Percentiles rank a stretch among this genome's conserved stretches.
These are phyloP conservation scores for Hypoxylon perforatum DNA, from an alignment of 495 filamentous ascomycete species.

Conservation along the genomic window DNA sequence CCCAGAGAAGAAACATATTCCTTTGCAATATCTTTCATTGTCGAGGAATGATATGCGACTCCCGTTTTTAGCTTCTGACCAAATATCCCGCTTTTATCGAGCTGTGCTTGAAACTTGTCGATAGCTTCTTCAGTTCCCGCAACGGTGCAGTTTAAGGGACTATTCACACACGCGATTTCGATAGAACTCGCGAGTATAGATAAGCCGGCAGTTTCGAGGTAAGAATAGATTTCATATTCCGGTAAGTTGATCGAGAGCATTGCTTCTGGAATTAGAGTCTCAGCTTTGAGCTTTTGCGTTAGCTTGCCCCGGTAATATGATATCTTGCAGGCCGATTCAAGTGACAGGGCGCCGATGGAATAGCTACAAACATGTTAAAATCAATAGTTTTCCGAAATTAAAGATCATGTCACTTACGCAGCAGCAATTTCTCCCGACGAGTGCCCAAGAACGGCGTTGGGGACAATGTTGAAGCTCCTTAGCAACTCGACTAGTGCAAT, in stretches of 20 bases:
- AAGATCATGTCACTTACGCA: constrained; percentile 21
- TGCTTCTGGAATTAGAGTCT: not conserved
- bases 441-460: constrained; percentile 63
- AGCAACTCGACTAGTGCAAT: constrained; percentile 63
- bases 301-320: constrained; percentile 9
- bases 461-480: constrained; percentile 54
- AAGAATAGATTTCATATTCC: constrained; percentile 3
- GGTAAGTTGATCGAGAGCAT: constrained; percentile 57
- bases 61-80: constrained; percentile 47
- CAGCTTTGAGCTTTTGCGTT: constrained; percentile 1
- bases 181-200: no score
- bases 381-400: not conserved
- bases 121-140: constrained; percentile 50
- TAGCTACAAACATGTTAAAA: not conserved
- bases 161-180: constrained; percentile 60
- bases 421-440: constrained; percentile 69
- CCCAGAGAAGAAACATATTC: constrained; percentile 44
- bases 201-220: not conserved
- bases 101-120: constrained; percentile 37
- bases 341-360: not conserved
- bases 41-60: constrained; percentile 55
- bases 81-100: constrained; percentile 52
- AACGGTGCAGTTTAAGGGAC: constrained; percentile 55
- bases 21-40: constrained; percentile 47
- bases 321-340: constrained; percentile 8